A percentile compares a stretch with the other conserved stretches of the same genome.
phyloP scores from a whole-genome alignment of 2,329 filamentous ascomycete species.

The Sporothrix brasiliensis region DNA sequence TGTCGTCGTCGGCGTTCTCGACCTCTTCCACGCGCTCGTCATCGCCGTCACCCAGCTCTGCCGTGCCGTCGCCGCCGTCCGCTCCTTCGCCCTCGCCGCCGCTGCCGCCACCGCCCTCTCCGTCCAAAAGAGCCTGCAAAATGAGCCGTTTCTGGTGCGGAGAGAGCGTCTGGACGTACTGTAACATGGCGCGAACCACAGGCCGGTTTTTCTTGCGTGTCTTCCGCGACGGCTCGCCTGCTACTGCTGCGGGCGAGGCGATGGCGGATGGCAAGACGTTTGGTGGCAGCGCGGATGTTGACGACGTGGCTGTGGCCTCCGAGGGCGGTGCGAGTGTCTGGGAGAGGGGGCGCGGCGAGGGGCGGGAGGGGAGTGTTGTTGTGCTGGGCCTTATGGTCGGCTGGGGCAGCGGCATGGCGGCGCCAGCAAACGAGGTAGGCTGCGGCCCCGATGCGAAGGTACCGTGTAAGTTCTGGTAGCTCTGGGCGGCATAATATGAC shows the following conservation, averaged over 20 bases:
- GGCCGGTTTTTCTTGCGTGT: conserved; percentile 27
- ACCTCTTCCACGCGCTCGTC: conserved; percentile 26
- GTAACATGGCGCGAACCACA: conserved; percentile 31
- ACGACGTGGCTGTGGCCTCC: neutral
- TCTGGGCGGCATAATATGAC: neutral
- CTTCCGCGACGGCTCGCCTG: neutral
- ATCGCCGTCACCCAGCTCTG: conserved; percentile 1
- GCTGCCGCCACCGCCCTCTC: neutral
- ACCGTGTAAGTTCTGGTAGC: neutral
- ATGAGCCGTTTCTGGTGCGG: conserved; percentile 33
- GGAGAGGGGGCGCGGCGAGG: neutral
- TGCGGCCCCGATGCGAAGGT: neutral
- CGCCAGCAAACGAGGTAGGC: neutral
- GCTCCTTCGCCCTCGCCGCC: neutral
- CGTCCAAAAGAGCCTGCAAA: conserved; percentile 27
- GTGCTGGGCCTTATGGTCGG: neutral
- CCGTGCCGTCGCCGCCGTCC: neutral
- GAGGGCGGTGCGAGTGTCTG: neutral
- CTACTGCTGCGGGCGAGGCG: neutral
- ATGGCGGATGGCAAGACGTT: neutral
- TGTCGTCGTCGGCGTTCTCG: neutral
- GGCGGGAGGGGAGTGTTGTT: conserved; percentile 21
- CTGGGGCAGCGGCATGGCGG: neutral
- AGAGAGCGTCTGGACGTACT: conserved; percentile 31
- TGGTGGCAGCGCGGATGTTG: neutral